Evolutionary conservation across 2,329 filamentous ascomycete genomes (phyloP).

Genomic region (Neofusicoccum kwambonambiense): DNA sequence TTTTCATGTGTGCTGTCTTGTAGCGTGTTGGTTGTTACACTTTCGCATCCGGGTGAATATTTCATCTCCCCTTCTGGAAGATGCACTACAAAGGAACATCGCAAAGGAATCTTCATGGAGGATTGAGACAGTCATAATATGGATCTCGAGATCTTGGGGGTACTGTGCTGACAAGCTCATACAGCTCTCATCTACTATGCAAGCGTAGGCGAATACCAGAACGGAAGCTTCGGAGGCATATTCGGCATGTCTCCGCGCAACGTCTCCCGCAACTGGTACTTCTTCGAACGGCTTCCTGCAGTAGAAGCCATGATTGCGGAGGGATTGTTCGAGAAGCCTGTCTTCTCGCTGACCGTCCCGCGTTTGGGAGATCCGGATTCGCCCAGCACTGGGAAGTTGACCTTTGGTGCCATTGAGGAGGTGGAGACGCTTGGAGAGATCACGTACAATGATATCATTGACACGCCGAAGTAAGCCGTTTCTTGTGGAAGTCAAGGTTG

Average conservation of each 20-base stretch:
- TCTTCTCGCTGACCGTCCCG: neutral
- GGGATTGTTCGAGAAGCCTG: neutral
- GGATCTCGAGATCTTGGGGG: too few species aligned
- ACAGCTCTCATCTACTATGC: neutral
- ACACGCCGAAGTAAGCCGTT: neutral
- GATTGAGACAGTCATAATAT: too few species aligned
- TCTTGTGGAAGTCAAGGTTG: neutral
- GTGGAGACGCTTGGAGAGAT: neutral
- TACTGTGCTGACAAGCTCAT: neutral
- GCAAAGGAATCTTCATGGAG: too few species aligned
- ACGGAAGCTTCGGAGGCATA: neutral
- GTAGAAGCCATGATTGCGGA: neutral
- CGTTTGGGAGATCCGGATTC: neutral
- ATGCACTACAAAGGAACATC: too few species aligned
- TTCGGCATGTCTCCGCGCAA: neutral
- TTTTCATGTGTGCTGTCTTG: neutral
- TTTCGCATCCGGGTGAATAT: too few species aligned
- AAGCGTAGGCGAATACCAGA: neutral
- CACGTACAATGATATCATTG: neutral
- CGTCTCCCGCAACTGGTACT: conserved; percentile 7
- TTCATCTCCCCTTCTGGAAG: too few species aligned
- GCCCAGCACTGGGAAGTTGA: neutral
- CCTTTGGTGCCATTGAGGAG: neutral
- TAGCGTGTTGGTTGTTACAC: too few species aligned
- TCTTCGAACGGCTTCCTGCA: neutral